Evolutionary conservation across 345 rosid species (phyloP), one percentile per base, ranked within the genome.

Genomic region (Brassica cretica): DNA sequence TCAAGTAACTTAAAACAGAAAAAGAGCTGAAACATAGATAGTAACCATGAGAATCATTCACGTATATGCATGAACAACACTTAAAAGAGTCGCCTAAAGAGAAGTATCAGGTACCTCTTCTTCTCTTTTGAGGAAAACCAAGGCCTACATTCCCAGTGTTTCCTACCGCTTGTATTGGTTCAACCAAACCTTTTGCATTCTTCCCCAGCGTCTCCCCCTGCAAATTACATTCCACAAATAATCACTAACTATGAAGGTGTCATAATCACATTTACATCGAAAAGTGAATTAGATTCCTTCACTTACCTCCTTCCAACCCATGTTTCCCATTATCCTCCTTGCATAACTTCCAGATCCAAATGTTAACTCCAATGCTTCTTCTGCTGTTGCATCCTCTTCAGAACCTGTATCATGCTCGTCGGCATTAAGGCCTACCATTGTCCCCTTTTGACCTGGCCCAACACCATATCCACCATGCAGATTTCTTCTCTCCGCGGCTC

Each of bases 251-350:
- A 35, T 3, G 12, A 3, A 25, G 32, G 49, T 16, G 37, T 33
- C 9, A 35, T 7, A 75, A 5, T 53, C n/a, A 55, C 68, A 64
- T 39, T 39, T 9, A 65, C 4, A n/a, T 9, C 51, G 64, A 60
- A 16, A 41, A 55, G 55, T 16, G 19, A 59, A 6, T 73, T 64
- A 21, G 72, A 41, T 63, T 70, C 49, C 8, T 71, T 41, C 5
- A 59, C 15, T 69, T 85, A 87, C 96, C 93, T 93, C 93, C 75
- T 85, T 91, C 97, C 96, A 93, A 49, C 98, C 97, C 96, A 91
- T 91, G 84, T 84, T 84, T 85, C 90, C 84, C 41, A 93, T 89
- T 44, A 93, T 87, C 72, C 76, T 92, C 82, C 94, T 86, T 71
- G 90, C 96, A 82, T 88, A 91, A 69, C 96, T 93, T 77, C 92